Evolutionary conservation across 306 rosid species (phyloP).

Genomic region (Clitoria ternatea): DNA sequence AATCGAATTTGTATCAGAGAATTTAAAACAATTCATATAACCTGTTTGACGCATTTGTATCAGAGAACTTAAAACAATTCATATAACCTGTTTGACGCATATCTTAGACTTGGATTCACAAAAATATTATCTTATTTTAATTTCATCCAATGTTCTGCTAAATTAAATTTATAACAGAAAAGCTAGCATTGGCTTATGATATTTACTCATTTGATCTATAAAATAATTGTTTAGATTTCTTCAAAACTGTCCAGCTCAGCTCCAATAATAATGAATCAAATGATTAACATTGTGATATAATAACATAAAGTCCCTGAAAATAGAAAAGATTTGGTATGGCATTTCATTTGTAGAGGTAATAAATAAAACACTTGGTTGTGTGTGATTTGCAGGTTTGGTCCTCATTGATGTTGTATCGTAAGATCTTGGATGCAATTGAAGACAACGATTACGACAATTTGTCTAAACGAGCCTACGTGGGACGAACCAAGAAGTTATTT

Average conservation of each 20-base stretch:
- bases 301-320: neutral
- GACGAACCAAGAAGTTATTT: conserved; percentile 56
- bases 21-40: too few relatives aligned
- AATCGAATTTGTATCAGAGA: too few relatives aligned
- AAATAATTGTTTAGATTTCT: neutral
- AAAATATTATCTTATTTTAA: too few relatives aligned
- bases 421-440: conserved; percentile 76
- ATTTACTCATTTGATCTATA: neutral
- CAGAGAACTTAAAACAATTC: too few relatives aligned
- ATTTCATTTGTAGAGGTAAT: neutral
- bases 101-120: too few relatives aligned
- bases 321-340: neutral
- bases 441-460: conserved; percentile 74
- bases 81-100: too few relatives aligned
- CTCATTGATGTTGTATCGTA: conserved; percentile 59
- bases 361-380: neutral
- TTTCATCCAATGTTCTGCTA: neutral
- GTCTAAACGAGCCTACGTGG: conserved; percentile 73
- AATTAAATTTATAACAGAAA: neutral
- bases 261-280: too few relatives aligned
- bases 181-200: neutral
- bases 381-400: conserved; percentile 73
- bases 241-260: too few relatives aligned
- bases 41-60: too few relatives aligned
- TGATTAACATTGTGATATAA: neutral